phyloP scores from a whole-genome alignment of 768 basidiomycete genomes.

The Boletus reticulatus region DNA sequence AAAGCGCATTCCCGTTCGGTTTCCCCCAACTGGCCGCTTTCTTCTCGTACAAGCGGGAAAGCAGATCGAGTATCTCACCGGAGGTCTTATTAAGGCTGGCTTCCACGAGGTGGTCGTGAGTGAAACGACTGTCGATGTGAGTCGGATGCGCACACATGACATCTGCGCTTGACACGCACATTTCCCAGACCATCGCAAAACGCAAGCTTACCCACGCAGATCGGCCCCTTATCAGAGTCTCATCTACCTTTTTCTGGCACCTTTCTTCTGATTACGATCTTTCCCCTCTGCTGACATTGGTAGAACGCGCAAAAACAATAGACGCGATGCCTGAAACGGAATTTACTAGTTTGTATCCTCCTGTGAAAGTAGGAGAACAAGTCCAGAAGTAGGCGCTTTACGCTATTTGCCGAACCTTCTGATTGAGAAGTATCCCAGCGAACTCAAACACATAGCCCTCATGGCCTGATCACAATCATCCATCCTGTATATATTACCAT shows the following conservation, averaged over 20 bases:
- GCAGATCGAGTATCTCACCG: constrained; percentile 86
- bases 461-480: constrained; percentile 50
- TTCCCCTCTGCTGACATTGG: constrained; percentile 57
- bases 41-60: constrained; percentile 95
- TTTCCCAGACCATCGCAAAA: constrained; percentile 55
- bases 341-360: constrained; percentile 48
- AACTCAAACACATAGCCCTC: constrained; percentile 77
- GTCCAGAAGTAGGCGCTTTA: constrained; percentile 64
- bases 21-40: constrained; percentile 76
- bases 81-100: constrained; percentile 87
- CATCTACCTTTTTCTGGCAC: constrained; percentile 96
- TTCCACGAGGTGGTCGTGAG: constrained; percentile 96
- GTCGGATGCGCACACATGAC: constrained; percentile 12
- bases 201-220: constrained; percentile 58
- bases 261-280: constrained; percentile 83
- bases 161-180: neutral
- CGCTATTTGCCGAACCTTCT: neutral
- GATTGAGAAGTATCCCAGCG: constrained; percentile 42
- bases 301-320: constrained; percentile 44
- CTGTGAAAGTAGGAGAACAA: constrained; percentile 86
- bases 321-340: constrained; percentile 34
- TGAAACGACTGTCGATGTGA: constrained; percentile 67
- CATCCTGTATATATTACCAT: neutral
- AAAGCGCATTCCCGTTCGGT: constrained; percentile 82
- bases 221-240: constrained; percentile 92